Evolutionary conservation across 257 asterid genomes (phyloP), one percentile per base, ranked within the genome.

Genomic region (Echites panduratus): DNA sequence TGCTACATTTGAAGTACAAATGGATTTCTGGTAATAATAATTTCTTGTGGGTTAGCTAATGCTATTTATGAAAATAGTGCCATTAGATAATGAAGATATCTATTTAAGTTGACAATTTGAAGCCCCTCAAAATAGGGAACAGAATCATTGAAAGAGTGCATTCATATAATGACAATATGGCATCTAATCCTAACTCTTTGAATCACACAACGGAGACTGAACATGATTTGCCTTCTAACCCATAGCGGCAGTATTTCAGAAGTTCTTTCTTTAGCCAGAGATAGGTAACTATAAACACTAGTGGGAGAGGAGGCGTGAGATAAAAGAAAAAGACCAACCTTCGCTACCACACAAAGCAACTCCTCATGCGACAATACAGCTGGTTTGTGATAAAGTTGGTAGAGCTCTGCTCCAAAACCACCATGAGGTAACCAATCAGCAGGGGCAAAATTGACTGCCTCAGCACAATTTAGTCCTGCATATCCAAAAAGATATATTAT

Each of bases 381-480:
- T 74, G 92, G 91, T 86, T 84, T 93, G 79, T 71, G 96, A 76
- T 89, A 93, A 72, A 84, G 88, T 74, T 89, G 88, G 82, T 93
- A 93, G 27, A 91, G 89, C 85, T 93, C 96, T 71, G 97, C 93
- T 76, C 98, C 98, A 84, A 85, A 87, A 78, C 98, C 96, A 71
- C 98, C 98, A 82, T 91, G 90, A 77, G 98, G 98, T 70, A 91
- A 84, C 98, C 98, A 93, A 82, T 93, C 98, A 74, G 97, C 97
- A 82, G 98, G 96, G 58, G 98, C 98, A 79, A 93, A 93, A 82
- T 93, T 93, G 79, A 93, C 98, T 67, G 98, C 98, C 88, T 93
- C 98, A 7, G 98, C 98, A 85, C 98, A 93, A 76, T 93, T 93
- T 80, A 93, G 82, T 70, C 98, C 98, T 93, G 85, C 65, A 73